phyloP scores from a whole-genome alignment of 1,139 yeast species.

The Geotrichum aggregatum region DNA sequence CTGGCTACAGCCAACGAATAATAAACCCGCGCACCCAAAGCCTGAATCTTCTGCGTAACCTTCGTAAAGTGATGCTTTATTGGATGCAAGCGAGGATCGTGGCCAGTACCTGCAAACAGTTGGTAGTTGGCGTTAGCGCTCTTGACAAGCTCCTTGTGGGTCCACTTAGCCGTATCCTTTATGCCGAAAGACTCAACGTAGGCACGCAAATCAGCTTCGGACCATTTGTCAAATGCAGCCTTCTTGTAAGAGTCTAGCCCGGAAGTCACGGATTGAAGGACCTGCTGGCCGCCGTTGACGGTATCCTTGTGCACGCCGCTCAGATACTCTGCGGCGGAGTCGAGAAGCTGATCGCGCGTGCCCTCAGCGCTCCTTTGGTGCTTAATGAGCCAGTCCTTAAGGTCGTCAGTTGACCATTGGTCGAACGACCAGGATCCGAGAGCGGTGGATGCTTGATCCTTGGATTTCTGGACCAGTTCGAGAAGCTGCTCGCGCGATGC shows the following conservation, averaged over 20 bases:
- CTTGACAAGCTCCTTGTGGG: conserved; percentile 1
- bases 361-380: conserved; percentile 13
- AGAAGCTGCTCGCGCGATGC: not conserved
- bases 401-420: conserved; percentile 38
- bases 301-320: conserved; percentile 28
- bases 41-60: too few species aligned
- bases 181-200: conserved; percentile 54
- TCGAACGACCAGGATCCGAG: conserved; percentile 50
- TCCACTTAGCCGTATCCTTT: conserved; percentile 21
- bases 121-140: not conserved
- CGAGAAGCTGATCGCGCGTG: conserved; percentile 13
- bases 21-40: too few species aligned
- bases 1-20: too few species aligned
- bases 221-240: conserved; percentile 49
- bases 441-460: conserved; percentile 19
- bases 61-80: too few species aligned
- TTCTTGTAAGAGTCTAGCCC: conserved; percentile 34
- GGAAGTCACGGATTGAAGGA: conserved; percentile 25
- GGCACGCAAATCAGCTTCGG: conserved; percentile 50
- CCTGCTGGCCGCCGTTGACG: conserved; percentile 29
- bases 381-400: conserved; percentile 16
- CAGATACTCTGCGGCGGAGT: conserved; percentile 5
- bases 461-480: not conserved
- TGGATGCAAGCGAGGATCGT: not conserved
- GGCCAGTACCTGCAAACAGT: not conserved